These are phyloP conservation scores for Thozetella sp. DNA, from an alignment of 495 filamentous ascomycete species.

Conservation along the genomic window DNA sequence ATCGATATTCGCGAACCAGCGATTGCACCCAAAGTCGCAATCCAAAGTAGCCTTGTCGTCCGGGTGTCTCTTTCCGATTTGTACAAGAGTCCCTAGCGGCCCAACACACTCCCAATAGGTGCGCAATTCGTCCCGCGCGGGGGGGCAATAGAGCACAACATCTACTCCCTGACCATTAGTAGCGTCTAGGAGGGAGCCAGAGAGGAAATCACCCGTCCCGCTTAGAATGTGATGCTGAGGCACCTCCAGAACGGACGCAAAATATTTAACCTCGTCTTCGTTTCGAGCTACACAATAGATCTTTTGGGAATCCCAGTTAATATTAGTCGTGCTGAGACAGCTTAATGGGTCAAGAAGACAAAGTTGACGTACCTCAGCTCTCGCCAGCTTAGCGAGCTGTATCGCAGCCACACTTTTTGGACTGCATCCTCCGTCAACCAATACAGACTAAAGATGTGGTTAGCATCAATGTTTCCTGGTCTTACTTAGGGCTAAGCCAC, in stretches of 20 bases:
- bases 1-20: neutral
- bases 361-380: neutral
- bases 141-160: slow-evolving; percentile 46
- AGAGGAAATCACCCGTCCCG: slow-evolving; percentile 29
- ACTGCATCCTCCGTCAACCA: neutral
- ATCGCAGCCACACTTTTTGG: neutral
- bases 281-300: slow-evolving; percentile 50
- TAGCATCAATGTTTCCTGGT: neutral
- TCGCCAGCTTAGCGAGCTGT: neutral
- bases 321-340: slow-evolving; percentile 39
- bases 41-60: neutral
- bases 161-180: slow-evolving; percentile 51
- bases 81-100: slow-evolving; percentile 46
- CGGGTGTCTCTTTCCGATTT: slow-evolving; percentile 36
- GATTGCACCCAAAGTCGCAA: neutral
- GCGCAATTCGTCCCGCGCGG: slow-evolving; percentile 30
- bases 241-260: slow-evolving; percentile 39
- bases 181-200: slow-evolving; percentile 32
- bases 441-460: neutral
- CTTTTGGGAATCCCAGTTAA: slow-evolving; percentile 42
- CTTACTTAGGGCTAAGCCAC: neutral
- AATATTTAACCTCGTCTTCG: slow-evolving; percentile 34
- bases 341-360: neutral
- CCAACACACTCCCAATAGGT: slow-evolving; percentile 40
- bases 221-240: slow-evolving; percentile 46